Conservation (phyloP, 306 rosid genomes). For the Echinosophora koreensis region DNA sequence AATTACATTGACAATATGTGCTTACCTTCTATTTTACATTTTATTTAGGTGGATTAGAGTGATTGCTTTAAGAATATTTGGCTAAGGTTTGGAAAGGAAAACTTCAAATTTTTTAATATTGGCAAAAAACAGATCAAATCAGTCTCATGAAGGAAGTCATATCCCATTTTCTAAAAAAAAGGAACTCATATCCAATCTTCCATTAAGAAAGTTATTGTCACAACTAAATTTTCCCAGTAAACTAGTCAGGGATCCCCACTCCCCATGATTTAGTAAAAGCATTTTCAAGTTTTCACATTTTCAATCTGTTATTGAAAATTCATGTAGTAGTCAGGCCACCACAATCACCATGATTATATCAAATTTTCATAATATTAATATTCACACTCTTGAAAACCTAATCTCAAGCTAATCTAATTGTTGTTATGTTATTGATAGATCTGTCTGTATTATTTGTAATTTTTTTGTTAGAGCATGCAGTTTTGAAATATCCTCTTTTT, state of each 20-base stretch:
- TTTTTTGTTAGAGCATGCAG: not conserved
- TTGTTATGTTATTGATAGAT: constrained; percentile 20
- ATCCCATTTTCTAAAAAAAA: not conserved
- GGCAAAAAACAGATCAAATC: constrained; percentile 27
- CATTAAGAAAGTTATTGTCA: too few species aligned
- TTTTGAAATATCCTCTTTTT: constrained; percentile 23
- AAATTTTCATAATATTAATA: not conserved
- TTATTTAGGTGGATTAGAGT: constrained; percentile 4
- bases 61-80: constrained; percentile 23
- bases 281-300: constrained; percentile 33
- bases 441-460: constrained; percentile 21
- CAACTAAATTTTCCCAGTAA: constrained; percentile 3
- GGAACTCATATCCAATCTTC: constrained; percentile 26
- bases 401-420: constrained; percentile 24
- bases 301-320: constrained; percentile 19
- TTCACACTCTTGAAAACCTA: constrained; percentile 22
- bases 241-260: constrained; percentile 1
- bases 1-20: not conserved
- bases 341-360: constrained; percentile 1
- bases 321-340: not conserved
- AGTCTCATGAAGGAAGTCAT: not conserved
- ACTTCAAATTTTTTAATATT: constrained; percentile 30
- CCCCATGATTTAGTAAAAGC: constrained; percentile 21
- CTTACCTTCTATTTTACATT: constrained; percentile 30
- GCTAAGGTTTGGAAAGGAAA: not conserved